A percentile compares a stretch with the other conserved stretches of the same genome.
Conservation (phyloP, 2,329 filamentous ascomycete species). For the Phialemonium atrogriseum region DNA sequence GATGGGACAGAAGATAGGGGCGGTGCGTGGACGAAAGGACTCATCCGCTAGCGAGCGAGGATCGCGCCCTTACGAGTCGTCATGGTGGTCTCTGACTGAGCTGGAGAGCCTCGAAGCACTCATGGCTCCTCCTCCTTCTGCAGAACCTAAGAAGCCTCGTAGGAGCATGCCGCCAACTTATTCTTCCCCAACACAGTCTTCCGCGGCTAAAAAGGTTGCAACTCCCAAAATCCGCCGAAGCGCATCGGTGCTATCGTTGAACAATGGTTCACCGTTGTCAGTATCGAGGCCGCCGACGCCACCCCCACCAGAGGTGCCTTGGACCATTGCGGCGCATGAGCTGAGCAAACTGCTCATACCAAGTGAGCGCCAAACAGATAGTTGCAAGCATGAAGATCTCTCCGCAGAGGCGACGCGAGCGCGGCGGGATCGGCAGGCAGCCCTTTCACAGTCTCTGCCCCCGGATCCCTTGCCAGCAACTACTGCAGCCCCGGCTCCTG, state of each 20-base stretch:
- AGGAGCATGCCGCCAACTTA: slow-evolving; percentile 60
- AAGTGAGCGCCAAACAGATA: slow-evolving; percentile 62
- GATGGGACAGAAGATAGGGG: slow-evolving; percentile 45
- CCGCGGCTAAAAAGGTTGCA: slow-evolving; percentile 68
- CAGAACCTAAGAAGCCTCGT: slow-evolving; percentile 44
- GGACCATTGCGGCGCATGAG: slow-evolving; percentile 77
- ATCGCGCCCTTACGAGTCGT: slow-evolving; percentile 48
- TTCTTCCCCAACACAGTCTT: slow-evolving; percentile 81
- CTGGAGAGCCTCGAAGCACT: slow-evolving; percentile 63
- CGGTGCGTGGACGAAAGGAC: slow-evolving; percentile 24
- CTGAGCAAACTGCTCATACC: slow-evolving; percentile 78
- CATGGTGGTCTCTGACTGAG: slow-evolving; percentile 61
- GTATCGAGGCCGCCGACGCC: slow-evolving; percentile 46
- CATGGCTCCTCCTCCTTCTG: slow-evolving; percentile 37
- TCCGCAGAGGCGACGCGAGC: slow-evolving; percentile 57
- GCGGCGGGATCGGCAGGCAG: slow-evolving; percentile 56
- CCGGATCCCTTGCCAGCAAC: slow-evolving; percentile 8
- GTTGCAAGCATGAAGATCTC: slow-evolving; percentile 71
- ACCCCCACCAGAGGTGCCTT: slow-evolving; percentile 74
- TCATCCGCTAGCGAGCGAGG: slow-evolving; percentile 20
- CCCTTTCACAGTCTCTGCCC: slow-evolving; percentile 21
- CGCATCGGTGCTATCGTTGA: slow-evolving; percentile 43
- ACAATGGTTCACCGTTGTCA: slow-evolving; percentile 24
- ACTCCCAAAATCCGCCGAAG: slow-evolving; percentile 57
- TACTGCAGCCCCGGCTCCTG: slow-evolving; percentile 30